These are phyloP conservation scores for Eucalyptus dawsonii DNA, from an alignment of 345 rosid species.

Conservation along the genomic window DNA sequence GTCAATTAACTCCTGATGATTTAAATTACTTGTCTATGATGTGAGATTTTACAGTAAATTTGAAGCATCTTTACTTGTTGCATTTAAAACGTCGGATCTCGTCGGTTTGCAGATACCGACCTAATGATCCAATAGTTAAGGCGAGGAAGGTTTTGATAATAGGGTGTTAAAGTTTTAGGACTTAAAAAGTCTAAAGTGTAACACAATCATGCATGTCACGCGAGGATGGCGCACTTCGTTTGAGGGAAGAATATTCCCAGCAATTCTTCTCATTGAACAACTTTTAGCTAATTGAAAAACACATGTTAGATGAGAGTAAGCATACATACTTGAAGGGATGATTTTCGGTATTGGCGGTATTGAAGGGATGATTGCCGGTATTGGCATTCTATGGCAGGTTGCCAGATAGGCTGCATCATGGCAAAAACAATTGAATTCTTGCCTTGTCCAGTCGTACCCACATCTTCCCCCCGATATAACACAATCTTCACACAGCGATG, in stretches of 20 bases:
- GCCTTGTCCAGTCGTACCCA: too few species aligned
- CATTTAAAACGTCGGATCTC: fast-evolving
- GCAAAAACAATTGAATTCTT: too few species aligned
- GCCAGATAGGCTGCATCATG: fast-evolving
- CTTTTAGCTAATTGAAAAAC: neutral
- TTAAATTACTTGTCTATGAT: neutral
- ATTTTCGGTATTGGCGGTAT: fast-evolving
- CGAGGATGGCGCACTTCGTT: neutral
- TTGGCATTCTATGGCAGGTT: fast-evolving
- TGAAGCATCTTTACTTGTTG: neutral
- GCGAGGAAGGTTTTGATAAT: neutral
- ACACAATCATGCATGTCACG: neutral
- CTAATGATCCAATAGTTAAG: neutral
- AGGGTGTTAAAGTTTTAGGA: neutral
- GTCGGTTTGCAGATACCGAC: neutral
- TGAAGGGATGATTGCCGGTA: too few species aligned
- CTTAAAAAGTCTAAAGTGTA: too few species aligned
- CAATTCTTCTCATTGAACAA: neutral
- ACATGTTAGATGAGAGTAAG: neutral
- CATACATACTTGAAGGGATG: neutral
- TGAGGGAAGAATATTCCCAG: neutral
- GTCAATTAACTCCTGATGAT: fast-evolving
- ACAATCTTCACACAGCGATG: too few species aligned
- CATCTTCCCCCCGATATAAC: fast-evolving
- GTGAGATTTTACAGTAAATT: neutral